Conservation (phyloP, 352 stramenopile genomes). For the Phytophthora sansomeana region DNA sequence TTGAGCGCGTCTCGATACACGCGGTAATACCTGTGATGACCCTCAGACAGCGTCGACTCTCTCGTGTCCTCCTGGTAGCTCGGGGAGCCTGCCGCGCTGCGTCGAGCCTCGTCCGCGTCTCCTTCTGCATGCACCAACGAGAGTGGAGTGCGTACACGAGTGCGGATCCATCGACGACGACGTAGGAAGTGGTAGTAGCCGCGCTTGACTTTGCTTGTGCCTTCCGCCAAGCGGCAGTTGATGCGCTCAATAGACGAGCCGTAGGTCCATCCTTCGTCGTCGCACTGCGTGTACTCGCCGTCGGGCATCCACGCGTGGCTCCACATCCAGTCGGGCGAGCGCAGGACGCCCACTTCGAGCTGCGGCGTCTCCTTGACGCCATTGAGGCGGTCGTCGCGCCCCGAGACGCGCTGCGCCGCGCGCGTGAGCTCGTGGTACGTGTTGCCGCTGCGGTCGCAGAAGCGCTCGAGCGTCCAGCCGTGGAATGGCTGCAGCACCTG, state of each 20-base stretch:
- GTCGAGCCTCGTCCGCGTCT: neutral
- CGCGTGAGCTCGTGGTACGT: constrained; percentile 66
- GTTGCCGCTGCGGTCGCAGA: constrained; percentile 83
- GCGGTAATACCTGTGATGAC: constrained; percentile 59
- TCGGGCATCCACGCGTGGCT: constrained; percentile 81
- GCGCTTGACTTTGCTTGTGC: constrained; percentile 77
- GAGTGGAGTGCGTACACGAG: constrained; percentile 67
- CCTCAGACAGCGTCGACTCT: too few species aligned
- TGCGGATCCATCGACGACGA: constrained; percentile 81
- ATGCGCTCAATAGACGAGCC: constrained; percentile 85
- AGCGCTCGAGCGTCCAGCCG: constrained; percentile 81
- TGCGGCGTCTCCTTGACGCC: constrained; percentile 36
- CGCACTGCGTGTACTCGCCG: constrained; percentile 81
- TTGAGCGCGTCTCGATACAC: constrained; percentile 75
- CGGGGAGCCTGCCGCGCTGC: neutral
- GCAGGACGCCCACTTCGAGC: constrained; percentile 74
- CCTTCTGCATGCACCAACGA: constrained; percentile 4
- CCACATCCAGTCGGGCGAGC: constrained; percentile 83
- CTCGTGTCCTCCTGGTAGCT: neutral
- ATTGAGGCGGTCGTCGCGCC: constrained; percentile 66
- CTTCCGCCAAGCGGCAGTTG: constrained; percentile 81
- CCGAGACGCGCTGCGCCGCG: constrained; percentile 47
- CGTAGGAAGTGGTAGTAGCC: constrained; percentile 86
- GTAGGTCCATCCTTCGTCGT: constrained; percentile 89
- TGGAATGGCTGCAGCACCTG: constrained; percentile 86